Base-by-base conservation (phyloP, 805 yeast genomes). In the Suhomyces xylopsoci region DNA sequence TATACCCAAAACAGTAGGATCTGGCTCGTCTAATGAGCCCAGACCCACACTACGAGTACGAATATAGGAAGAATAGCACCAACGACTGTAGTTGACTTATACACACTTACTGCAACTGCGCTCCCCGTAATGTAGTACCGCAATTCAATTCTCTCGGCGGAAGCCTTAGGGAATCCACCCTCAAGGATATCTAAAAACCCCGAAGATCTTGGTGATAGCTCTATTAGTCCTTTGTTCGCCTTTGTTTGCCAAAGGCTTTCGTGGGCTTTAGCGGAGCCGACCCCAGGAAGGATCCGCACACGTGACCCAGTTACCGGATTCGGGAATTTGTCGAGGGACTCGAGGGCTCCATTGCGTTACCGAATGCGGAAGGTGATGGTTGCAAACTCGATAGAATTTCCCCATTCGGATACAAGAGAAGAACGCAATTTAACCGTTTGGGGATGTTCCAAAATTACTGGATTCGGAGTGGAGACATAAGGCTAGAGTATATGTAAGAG, bases 341-440 rank as follows among this genome's bases (percentile, higher is more conserved):
- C 42, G 20, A 17, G 24, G 42, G 24, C 42, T 19, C 24, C 15
- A 17, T 17, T 38, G 20, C 42, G 42, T 38, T 38, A 38, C 42
- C 42, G 24, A 7, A 38, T 19, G 12, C 10, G 42, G 42, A 38
- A 38, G 17, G 42, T 17, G 42, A 19, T 38, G 42, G 42, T 38
- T 38, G 42, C 42, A 38, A 19, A 10, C 20, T 38, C 22, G 20
- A 49, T 42, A 19, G 17, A 14, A 34, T 49, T 44, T 15, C 51
- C 51, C 19, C 14, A 44, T 44, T 28, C 19, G 52, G 52, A 17
- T 43, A 40, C n/a, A n/a, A 25, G 19, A 17, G 19, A 45, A 24
- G 28, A 24, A 14, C 41, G 22, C 49, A 44, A 45, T 34, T 50
- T 45, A 45, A 50, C 52, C 45, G 19, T 34, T 45, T 45, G 42